Evolutionary conservation across 108 stramenopile genomes (phyloP).

Genomic region (Pelagomonas calceolata): DNA sequence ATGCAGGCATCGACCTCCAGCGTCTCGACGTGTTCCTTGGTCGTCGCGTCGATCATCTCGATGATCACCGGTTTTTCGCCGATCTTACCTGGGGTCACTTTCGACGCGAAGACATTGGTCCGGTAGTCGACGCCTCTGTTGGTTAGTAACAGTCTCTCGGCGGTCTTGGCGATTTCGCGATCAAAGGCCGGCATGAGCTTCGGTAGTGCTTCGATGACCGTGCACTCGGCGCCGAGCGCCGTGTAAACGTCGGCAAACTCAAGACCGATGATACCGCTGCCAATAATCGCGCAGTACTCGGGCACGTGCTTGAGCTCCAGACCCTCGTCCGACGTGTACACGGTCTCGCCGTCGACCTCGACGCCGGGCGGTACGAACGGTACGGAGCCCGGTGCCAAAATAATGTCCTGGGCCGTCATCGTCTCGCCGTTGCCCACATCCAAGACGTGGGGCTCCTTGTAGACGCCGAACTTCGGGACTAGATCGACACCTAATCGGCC

Average conservation of each 20-base stretch:
- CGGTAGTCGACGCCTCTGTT: slow-evolving; percentile 83
- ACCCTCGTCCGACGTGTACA: slow-evolving; percentile 92
- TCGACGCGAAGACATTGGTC: slow-evolving; percentile 71
- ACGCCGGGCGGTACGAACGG: slow-evolving; percentile 95
- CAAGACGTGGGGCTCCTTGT: not conserved
- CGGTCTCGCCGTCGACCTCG: slow-evolving; percentile 87
- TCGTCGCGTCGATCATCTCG: slow-evolving; percentile 97
- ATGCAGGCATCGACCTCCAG: slow-evolving; percentile 92
- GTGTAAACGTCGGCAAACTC: slow-evolving; percentile 98
- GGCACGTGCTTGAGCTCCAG: slow-evolving; percentile 77
- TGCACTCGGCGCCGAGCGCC: slow-evolving; percentile 87
- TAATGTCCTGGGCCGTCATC: slow-evolving; percentile 66
- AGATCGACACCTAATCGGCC: slow-evolving; percentile 75
- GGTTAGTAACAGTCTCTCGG: slow-evolving; percentile 85
- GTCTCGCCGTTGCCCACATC: not conserved
- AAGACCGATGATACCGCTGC: slow-evolving; percentile 95
- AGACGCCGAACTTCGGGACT: slow-evolving; percentile 32
- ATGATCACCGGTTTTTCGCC: slow-evolving; percentile 94
- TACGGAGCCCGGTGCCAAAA: slow-evolving; percentile 91
- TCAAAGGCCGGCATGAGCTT: slow-evolving; percentile 94
- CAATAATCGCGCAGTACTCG: slow-evolving; percentile 94
- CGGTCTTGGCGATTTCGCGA: slow-evolving; percentile 87
- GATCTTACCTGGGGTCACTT: slow-evolving; percentile 86
- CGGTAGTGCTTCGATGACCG: slow-evolving; percentile 88
- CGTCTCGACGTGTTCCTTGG: slow-evolving; percentile 95